Base-by-base conservation (phyloP, 306 rosid genomes). In the Pachyrhizus erosus region DNA sequence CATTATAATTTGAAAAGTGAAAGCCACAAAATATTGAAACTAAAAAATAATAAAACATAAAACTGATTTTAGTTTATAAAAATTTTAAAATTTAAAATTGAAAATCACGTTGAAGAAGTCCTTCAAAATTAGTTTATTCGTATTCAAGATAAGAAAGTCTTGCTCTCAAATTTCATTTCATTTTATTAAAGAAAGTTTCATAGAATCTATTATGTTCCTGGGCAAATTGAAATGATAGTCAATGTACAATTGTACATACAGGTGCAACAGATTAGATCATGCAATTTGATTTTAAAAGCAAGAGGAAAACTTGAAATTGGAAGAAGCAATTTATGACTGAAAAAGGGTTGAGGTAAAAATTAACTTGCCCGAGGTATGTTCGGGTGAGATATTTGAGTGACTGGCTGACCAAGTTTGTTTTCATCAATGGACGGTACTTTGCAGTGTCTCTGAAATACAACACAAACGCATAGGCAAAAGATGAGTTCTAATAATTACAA, bases 361-460 rank as follows among this genome's bases (percentile, higher is more conserved):
- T 69, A 76, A 86, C 93, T 91, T 92, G 77, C 98, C 98, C 98
- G 18, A 94, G 83, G 90, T 91, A 92, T 86, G 91, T 90, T 77
- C 78, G 76, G 68, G 94, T 90, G 71, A 94, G 98, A 89, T 94
- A 92, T 90, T 92, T 94, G 45, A 94, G 96, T 0, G 97, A 87
- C 82, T 91, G 96, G 86, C 98, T 89, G 84, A 72, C 93, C 21
- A 90, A 72, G 82, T 94, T 94, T 85, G 98, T 94, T 83, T 91
- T 94, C 96, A 89, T 86, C 88, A 94, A 82, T 33, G 97, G 98
- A 57, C 14, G 83, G 76, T 94, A 92, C 72, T 83, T 87, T 82
- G 98, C 94, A 15, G 98, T 92, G 86, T 94, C 98, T 89, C 97
- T 92, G 89, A 77, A 86, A 12, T 61, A 65, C 72, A 80, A 82